phyloP scores from a whole-genome alignment of 441 rosid genomes.

The Euphorbia schlechtendalii region DNA sequence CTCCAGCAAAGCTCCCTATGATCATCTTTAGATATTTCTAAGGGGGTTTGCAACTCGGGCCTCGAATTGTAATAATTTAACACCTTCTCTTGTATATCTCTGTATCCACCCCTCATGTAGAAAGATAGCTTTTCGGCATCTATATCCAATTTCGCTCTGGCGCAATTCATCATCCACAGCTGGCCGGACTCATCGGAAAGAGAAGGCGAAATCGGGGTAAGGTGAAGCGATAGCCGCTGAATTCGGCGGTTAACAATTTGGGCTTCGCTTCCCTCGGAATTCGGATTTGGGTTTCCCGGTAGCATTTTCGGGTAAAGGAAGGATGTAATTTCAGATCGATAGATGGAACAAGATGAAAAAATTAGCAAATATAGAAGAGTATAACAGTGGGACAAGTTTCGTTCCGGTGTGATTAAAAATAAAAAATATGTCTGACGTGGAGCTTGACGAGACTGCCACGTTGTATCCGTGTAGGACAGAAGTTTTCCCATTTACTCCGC shows the following conservation, averaged over 20 bases:
- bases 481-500: background rate
- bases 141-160: slow-evolving; percentile 46
- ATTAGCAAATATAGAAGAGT: background rate
- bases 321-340: background rate
- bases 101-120: slow-evolving; percentile 70
- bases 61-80: slow-evolving; percentile 49
- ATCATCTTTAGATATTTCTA: slow-evolving; percentile 70
- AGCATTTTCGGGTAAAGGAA: slow-evolving; percentile 19
- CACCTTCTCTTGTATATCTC: slow-evolving; percentile 62
- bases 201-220: slow-evolving; percentile 28
- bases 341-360: background rate
- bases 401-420: background rate
- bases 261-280: slow-evolving; percentile 28
- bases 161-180: slow-evolving; percentile 38
- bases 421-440: background rate
- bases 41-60: slow-evolving; percentile 78
- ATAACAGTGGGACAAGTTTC: background rate
- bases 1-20: slow-evolving; percentile 82
- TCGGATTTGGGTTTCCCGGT: slow-evolving; percentile 18
- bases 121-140: slow-evolving; percentile 35
- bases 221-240: slow-evolving; percentile 47
- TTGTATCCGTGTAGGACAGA: background rate
- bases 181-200: background rate
- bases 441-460: background rate
- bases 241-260: slow-evolving; percentile 40